These are phyloP conservation scores for Penicillium ochrochloron DNA, from an alignment of 495 filamentous ascomycete species.

Conservation along the genomic window DNA sequence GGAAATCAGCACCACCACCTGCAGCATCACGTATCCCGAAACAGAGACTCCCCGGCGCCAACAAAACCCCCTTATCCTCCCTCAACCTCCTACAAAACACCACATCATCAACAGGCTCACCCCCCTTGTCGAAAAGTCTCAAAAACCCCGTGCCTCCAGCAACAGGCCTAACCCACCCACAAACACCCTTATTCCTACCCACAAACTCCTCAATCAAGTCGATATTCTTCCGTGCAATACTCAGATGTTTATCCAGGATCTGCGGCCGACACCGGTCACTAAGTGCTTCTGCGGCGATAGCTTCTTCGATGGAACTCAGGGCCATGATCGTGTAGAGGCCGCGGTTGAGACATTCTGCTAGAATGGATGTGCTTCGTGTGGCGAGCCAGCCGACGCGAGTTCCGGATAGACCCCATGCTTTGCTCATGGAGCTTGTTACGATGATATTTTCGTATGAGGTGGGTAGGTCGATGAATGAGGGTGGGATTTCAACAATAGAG, in stretches of 20 bases:
- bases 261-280: slow-evolving; percentile 15
- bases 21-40: slow-evolving; percentile 8
- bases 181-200: not conserved
- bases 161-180: slow-evolving; percentile 12
- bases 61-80: slow-evolving; percentile 17
- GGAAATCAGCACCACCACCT: slow-evolving; percentile 6
- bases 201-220: slow-evolving; percentile 12
- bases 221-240: slow-evolving; percentile 13
- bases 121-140: not conserved
- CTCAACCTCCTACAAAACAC: slow-evolving; percentile 18
- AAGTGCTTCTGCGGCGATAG: slow-evolving; percentile 16
- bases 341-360: not conserved
- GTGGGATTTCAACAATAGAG: too few species aligned
- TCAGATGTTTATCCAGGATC: slow-evolving; percentile 16
- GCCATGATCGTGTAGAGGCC: slow-evolving; percentile 19
- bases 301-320: slow-evolving; percentile 9
- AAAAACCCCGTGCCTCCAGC: slow-evolving; percentile 20
- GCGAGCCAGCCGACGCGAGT: slow-evolving; percentile 23
- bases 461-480: slow-evolving; percentile 14
- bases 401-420: slow-evolving; percentile 24
- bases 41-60: slow-evolving; percentile 22
- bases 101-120: slow-evolving; percentile 15
- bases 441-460: slow-evolving; percentile 6
- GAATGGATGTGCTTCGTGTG: slow-evolving; percentile 6
- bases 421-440: slow-evolving; percentile 27